Conservation (phyloP, 164 flowering plant genomes). For the Paratinospora sagittata region DNA sequence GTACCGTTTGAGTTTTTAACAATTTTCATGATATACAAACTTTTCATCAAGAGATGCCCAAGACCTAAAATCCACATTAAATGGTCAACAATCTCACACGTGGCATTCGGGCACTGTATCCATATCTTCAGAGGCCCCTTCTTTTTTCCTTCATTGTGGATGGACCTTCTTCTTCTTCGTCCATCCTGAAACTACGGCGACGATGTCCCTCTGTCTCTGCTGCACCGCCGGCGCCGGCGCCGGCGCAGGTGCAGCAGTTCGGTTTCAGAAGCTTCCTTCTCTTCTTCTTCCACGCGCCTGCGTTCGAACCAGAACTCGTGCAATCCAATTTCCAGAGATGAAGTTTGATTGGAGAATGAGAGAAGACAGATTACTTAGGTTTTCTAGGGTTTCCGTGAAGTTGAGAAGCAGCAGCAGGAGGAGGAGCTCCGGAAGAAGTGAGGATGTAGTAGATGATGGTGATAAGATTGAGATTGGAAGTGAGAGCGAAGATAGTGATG, state of each 20-base stretch:
- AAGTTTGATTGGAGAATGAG: conserved; percentile 1
- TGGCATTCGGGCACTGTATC: background rate
- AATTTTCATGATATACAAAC: no score
- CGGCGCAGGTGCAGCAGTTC: background rate
- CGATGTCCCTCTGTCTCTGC: conserved; percentile 11
- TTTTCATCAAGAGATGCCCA: no score
- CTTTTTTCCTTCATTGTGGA: background rate
- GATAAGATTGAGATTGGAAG: conserved; percentile 12
- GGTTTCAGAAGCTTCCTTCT: background rate
- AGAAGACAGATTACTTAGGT: background rate
- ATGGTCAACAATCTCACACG: background rate
- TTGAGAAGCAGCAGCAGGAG: conserved; percentile 6
- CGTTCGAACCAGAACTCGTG: background rate
- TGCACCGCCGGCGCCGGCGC: background rate
- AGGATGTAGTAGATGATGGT: background rate
- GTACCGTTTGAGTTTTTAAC: no score
- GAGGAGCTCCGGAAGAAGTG: conserved; percentile 4
- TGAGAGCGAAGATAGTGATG: conserved; percentile 28
- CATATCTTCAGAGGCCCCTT: background rate
- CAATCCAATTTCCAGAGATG: background rate
- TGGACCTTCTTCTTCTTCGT: background rate
- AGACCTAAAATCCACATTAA: no score
- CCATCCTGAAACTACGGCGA: conserved; percentile 12
- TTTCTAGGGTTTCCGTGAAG: conserved; percentile 4
- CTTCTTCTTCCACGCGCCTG: background rate